phyloP scores from a whole-genome alignment of 2,329 filamentous ascomycete genomes.

The Sporothrix euskadiensis region DNA sequence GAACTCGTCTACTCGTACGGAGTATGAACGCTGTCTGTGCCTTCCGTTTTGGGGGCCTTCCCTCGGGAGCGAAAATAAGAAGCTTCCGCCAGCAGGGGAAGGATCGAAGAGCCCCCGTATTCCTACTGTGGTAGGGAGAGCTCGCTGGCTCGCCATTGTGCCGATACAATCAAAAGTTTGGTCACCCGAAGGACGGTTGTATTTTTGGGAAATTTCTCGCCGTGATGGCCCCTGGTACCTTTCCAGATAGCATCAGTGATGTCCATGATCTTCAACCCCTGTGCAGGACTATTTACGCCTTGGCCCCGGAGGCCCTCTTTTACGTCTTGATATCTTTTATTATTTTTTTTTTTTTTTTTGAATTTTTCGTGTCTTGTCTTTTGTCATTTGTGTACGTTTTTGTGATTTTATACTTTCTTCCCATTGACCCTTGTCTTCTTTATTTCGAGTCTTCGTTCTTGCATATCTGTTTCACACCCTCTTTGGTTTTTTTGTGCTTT shows the following conservation, averaged over 20 bases:
- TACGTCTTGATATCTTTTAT: not conserved
- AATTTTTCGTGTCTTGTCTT: not conserved
- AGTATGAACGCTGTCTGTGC: conserved; percentile 6
- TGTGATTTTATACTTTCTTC: not conserved
- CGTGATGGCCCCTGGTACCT: not conserved
- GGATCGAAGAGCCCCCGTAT: not conserved
- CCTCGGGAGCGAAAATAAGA: not conserved
- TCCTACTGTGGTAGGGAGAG: too few relatives aligned
- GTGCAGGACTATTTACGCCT: not conserved
- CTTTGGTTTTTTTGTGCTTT: conserved; percentile 1
- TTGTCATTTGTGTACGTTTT: not conserved
- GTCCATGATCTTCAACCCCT: not conserved
- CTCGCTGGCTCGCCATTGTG: not conserved
- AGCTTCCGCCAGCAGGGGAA: not conserved
- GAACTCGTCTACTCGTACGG: too few relatives aligned
- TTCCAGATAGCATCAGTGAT: not conserved
- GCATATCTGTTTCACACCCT: not conserved
- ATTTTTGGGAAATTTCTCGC: not conserved
- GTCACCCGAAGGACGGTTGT: not conserved
- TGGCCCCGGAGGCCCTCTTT: not conserved
- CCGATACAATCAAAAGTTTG: not conserved
- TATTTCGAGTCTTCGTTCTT: conserved; percentile 1
- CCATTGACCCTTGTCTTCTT: not conserved
- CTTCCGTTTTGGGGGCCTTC: not conserved
- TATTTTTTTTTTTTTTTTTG: not conserved